A percentile compares a stretch with the other conserved stretches of the same genome.
Evolutionary conservation across 495 filamentous ascomycete species (phyloP).

Genomic region (Aspergillus panamensis): DNA sequence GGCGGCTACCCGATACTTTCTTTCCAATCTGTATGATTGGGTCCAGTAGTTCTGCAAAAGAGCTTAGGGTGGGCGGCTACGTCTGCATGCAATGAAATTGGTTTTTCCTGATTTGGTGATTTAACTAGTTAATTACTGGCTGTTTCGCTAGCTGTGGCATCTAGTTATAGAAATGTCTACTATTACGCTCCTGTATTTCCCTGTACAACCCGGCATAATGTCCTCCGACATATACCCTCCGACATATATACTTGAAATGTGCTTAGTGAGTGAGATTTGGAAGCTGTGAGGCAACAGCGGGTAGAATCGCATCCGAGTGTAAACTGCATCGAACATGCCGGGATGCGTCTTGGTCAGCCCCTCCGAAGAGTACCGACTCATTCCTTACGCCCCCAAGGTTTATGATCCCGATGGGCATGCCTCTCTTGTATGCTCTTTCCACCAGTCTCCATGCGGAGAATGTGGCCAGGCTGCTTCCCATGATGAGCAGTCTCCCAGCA

Average conservation of each 20-base stretch:
- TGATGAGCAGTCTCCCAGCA: conserved; percentile 67
- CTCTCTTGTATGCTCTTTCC: conserved; percentile 72
- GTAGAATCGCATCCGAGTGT: conserved; percentile 36
- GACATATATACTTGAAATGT: not conserved
- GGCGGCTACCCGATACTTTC: conserved; percentile 4
- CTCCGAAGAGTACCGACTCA: conserved; percentile 64
- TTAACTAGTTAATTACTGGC: no score
- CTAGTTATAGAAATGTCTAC: no score
- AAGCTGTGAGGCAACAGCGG: conserved; percentile 33
- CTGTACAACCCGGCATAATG: not conserved
- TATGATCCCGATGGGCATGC: conserved; percentile 80
- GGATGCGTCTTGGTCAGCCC: conserved; percentile 27
- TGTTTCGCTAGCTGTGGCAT: no score
- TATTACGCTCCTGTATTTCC: not conserved
- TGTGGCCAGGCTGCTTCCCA: conserved; percentile 88
- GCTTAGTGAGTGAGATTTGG: conserved; percentile 18
- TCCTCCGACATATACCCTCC: not conserved
- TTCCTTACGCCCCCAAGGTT: conserved; percentile 82
- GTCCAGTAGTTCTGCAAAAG: not conserved
- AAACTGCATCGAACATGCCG: conserved; percentile 40
- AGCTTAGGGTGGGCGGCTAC: no score
- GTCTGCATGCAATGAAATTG: no score
- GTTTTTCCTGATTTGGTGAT: no score
- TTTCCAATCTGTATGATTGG: not conserved
- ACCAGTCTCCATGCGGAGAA: conserved; percentile 92